Evolutionary conservation across 2,329 filamentous ascomycete genomes (phyloP), one percentile per base, ranked within the genome.

Genomic region (Coleophoma crateriformis): DNA sequence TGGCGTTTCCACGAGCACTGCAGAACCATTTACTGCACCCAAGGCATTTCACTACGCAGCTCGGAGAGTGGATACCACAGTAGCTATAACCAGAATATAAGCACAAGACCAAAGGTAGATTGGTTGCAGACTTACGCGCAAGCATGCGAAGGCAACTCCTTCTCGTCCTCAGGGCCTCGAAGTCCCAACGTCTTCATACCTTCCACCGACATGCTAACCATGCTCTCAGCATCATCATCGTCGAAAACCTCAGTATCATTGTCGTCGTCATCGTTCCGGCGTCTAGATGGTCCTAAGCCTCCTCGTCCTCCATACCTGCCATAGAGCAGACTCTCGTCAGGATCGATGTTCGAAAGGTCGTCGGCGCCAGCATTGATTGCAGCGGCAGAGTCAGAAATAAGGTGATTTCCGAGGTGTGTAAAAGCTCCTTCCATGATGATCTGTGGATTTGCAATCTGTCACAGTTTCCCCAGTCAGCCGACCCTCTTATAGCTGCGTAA

Each of bases 11-110:
- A 63, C 92, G 88, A 52, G 92, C 91, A 70, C 91, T 97, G 72
- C 94, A 99, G 68, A 99, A 99, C 94, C 94, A 99, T 68, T 97
- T 99, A 74, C 82, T 92, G 75, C 94, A 99, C 53, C 85, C 81
- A 53, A 99, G 78, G 66, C 94, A 99, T 72, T 96, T 97, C 61
- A 99, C 94, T 50, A 99, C 95, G 58, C 88, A 94, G 66, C 87
- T 87, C 2, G 94, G 87, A 51, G 95, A 95, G 73, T 99, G 94
- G 56, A 99, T 99, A 52, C 94, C 94, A 67, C 94, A 99, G 70
- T 96, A 96, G 37, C 90, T 94, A 66, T 44, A 13, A 33, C 20
- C 49, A 51, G 37, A 45, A 14, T 14, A 15, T 39, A n/a, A 48
- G 19, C 33, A 22, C 35, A 27, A 27, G 27, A 46, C 10, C 33